Evolutionary conservation across 2,329 filamentous ascomycete species (phyloP), one percentile per base, ranked within the genome.

Genomic region (Fusarium fujikuroi): DNA sequence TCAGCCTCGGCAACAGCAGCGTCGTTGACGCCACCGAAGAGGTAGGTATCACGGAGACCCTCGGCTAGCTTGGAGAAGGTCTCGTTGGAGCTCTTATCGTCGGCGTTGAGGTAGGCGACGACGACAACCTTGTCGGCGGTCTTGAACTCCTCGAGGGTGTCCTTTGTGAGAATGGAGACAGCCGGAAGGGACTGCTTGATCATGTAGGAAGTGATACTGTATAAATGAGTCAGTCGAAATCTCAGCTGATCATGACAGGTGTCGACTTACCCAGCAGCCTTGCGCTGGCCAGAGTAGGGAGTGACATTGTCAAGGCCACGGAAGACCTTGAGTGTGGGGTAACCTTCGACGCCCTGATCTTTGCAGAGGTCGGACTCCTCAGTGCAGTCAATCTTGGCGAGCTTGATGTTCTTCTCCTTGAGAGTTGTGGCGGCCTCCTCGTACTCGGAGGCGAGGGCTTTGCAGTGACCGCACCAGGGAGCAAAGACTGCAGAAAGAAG

Each of bases 291-390:
- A 79, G 88, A 87, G 87, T 99, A 99, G 73, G 95, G 92, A 75
- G 90, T 87, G 81, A 94, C 85, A 82, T 92, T 94, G 16, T 98
- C 94, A 47, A 86, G 84, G 78, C 96, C 95, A 79, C 95, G 94
- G 95, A 99, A 99, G 85, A 99, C 91, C 92, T 98, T 99, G 82
- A 99, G 91, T 76, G 96, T 99, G 72, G 96, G 96, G 89, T 99
- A 99, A 75, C 96, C 96, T 88, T 98, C 95, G 47, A 99, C 95
- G 72, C 94, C 95, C 80, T 93, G 93, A 78, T 90, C 87, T 84
- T 95, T 90, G 91, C 96, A 99, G 76, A 99, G 92, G 39, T 97
- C 94, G 73, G 91, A 87, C 88, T 99, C 94, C 83, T 93, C 95
- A 81, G 95, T 98, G 89, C 96, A 98, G 88, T 98, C 95, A 78